Conservation (phyloP, 306 rosid species). For the Vigna nakashimae region DNA sequence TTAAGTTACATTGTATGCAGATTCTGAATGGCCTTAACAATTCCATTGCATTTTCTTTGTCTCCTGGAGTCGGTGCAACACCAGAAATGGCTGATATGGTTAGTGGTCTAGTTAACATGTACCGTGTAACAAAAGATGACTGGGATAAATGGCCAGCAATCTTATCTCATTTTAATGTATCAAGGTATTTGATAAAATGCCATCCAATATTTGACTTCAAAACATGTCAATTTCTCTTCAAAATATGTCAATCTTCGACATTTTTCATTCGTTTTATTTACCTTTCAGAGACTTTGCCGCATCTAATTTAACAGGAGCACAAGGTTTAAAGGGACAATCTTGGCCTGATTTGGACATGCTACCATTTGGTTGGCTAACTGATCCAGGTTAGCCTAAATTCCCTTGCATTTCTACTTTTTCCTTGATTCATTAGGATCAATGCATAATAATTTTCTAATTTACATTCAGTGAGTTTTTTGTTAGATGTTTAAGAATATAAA, state of each 20-base stretch:
- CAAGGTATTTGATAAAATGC: constrained; percentile 54
- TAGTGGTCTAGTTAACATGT: constrained; percentile 62
- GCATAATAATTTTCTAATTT: neutral
- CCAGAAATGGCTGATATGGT: constrained; percentile 62
- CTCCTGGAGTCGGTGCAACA: constrained; percentile 79
- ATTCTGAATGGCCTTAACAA: constrained; percentile 57
- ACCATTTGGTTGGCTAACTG: constrained; percentile 80
- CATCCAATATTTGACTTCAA: constrained; percentile 3
- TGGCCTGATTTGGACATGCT: constrained; percentile 92
- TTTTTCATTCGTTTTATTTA: neutral
- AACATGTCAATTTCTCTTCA: neutral
- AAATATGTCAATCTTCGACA: neutral
- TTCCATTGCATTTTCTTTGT: constrained; percentile 61
- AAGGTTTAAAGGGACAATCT: constrained; percentile 68
- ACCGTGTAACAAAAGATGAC: constrained; percentile 79
- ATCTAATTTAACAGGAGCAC: constrained; percentile 62
- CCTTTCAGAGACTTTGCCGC: constrained; percentile 63
- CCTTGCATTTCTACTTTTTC: neutral
- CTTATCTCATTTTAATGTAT: constrained; percentile 60
- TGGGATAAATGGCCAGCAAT: constrained; percentile 80
- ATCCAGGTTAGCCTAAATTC: constrained; percentile 57
- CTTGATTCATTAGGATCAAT: neutral
- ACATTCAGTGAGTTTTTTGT: constrained; percentile 21
- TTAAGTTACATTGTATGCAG: constrained; percentile 44
- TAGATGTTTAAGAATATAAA: constrained; percentile 1